phyloP scores from a whole-genome alignment of 1,139 yeast species.

The Scheffersomyces titani region DNA sequence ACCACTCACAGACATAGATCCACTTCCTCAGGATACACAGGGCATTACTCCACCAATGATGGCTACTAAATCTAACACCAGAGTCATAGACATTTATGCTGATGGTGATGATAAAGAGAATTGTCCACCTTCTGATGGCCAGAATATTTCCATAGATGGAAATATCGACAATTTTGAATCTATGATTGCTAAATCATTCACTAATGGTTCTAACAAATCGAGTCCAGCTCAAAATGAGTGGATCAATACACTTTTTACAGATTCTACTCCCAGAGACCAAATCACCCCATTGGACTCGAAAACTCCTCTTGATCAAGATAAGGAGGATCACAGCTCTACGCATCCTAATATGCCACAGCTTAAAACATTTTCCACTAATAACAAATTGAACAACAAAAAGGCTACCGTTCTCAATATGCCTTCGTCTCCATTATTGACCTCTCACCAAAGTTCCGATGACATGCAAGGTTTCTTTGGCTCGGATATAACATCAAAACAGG shows the following conservation, averaged over 20 bases:
- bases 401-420: constrained; percentile 41
- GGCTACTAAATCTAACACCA: constrained; percentile 49
- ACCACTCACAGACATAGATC: constrained; percentile 58
- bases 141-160: constrained; percentile 12
- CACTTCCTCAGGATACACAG: constrained; percentile 38
- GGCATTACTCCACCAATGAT: constrained; percentile 49
- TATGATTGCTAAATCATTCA: constrained; percentile 40
- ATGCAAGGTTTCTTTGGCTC: constrained; percentile 17
- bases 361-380: constrained; percentile 26
- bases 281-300: constrained; percentile 45
- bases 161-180: constrained; percentile 39
- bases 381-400: constrained; percentile 19
- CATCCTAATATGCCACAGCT: constrained; percentile 30
- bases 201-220: constrained; percentile 28
- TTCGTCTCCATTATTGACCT: constrained; percentile 36
- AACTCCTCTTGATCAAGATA: constrained; percentile 30
- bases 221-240: constrained; percentile 35
- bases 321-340: constrained; percentile 9
- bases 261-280: constrained; percentile 48
- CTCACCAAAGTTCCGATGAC: constrained; percentile 17
- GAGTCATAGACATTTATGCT: constrained; percentile 43
- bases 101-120: constrained; percentile 47
- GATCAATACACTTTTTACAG: constrained; percentile 42
- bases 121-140: constrained; percentile 33
- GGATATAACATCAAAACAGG: constrained; percentile 9